A percentile compares a stretch with the other conserved stretches of the same genome.
Conservation (phyloP, 306 rosid genomes). For the Lathyrus oleraceus region DNA sequence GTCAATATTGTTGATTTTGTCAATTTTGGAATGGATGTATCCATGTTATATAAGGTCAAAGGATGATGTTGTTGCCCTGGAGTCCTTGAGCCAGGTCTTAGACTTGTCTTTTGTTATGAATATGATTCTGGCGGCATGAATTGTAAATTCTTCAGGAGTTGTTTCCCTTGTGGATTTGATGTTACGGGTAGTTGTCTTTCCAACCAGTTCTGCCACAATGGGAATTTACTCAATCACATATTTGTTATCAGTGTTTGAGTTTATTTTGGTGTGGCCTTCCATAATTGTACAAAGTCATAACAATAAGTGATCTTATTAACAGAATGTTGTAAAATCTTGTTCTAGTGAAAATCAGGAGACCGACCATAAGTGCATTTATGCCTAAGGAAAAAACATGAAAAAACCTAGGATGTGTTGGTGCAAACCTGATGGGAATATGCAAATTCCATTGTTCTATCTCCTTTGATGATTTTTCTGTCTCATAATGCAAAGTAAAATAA, state of each 20-base stretch:
- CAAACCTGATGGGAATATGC: slow-evolving; percentile 89
- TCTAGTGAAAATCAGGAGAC: background rate
- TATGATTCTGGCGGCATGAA: slow-evolving; percentile 75
- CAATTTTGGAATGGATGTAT: slow-evolving; percentile 76
- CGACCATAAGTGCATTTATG: background rate
- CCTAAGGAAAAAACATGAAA: background rate
- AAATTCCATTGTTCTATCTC: slow-evolving; percentile 95
- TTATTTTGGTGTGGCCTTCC: slow-evolving; percentile 82
- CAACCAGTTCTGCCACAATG: slow-evolving; percentile 99
- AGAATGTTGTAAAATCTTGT: background rate
- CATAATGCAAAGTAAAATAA: too few relatives aligned
- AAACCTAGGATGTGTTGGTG: slow-evolving; percentile 15
- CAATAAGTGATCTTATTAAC: background rate
- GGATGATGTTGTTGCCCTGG: slow-evolving; percentile 42
- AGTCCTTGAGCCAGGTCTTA: slow-evolving; percentile 55
- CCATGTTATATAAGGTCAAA: slow-evolving; percentile 59
- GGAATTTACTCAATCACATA: slow-evolving; percentile 62
- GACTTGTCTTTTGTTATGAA: slow-evolving; percentile 67
- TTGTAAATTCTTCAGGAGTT: slow-evolving; percentile 58
- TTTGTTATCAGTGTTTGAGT: slow-evolving; percentile 58
- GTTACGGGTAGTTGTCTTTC: slow-evolving; percentile 65
- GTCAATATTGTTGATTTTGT: slow-evolving; percentile 57
- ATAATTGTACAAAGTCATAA: slow-evolving; percentile 50
- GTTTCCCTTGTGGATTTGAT: slow-evolving; percentile 60
- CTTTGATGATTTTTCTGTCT: slow-evolving; percentile 50